Evolutionary conservation across 1,284 basidiomycete species (phyloP).

Genomic region (Ceratobasidium sp.): DNA sequence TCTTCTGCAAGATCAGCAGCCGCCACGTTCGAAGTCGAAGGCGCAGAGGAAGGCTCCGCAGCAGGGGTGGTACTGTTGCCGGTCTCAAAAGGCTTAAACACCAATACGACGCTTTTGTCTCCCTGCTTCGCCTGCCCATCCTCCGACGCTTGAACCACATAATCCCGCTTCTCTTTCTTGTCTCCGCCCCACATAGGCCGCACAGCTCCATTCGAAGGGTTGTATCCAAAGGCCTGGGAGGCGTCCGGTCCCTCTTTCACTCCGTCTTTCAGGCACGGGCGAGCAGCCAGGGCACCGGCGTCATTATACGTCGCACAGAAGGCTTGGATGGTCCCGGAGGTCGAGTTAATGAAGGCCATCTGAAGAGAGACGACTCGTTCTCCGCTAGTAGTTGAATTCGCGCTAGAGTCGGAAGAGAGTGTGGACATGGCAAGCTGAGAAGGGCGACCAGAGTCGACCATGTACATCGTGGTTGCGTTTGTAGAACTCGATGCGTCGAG

Average conservation of each 20-base stretch:
- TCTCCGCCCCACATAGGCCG: slow-evolving; percentile 31
- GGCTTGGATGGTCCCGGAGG: slow-evolving; percentile 8
- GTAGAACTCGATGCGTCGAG: slow-evolving; percentile 15
- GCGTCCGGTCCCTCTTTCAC: slow-evolving; percentile 7
- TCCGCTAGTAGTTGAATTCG: slow-evolving; percentile 3
- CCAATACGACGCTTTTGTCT: slow-evolving; percentile 17
- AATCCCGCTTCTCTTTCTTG: slow-evolving; percentile 3
- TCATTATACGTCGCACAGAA: slow-evolving; percentile 22
- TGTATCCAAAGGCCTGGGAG: slow-evolving; percentile 24
- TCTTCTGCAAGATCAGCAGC: neutral
- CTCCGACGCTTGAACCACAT: slow-evolving; percentile 3
- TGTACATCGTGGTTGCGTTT: slow-evolving; percentile 26
- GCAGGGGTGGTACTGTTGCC: neutral
- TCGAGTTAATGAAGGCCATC: slow-evolving; percentile 35
- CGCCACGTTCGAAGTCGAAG: neutral
- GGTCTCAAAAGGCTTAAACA: slow-evolving; percentile 30
- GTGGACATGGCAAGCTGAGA: slow-evolving; percentile 7
- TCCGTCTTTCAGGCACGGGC: slow-evolving; percentile 29
- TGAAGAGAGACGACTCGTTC: slow-evolving; percentile 37
- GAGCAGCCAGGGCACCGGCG: slow-evolving; percentile 2
- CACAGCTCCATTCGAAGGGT: slow-evolving; percentile 13
- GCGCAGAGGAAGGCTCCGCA: neutral
- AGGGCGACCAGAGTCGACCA: slow-evolving; percentile 35
- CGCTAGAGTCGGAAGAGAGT: neutral
- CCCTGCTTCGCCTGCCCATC: neutral